phyloP scores from a whole-genome alignment of 2,329 filamentous ascomycete genomes.

The Colletotrichum sp. region DNA sequence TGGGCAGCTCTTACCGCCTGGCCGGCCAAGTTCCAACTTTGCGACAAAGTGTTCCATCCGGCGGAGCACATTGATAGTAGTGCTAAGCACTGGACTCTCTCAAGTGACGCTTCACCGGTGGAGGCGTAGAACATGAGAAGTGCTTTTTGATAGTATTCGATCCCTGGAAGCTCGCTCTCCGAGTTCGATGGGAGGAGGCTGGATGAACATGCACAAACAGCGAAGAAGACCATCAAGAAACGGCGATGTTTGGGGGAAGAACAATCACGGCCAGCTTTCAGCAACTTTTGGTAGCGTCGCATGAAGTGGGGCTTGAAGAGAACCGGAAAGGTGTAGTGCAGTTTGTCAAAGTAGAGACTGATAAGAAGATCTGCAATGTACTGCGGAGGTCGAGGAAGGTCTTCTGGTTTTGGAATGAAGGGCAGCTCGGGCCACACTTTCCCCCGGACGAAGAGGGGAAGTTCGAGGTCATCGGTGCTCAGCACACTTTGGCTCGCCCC shows the following conservation, averaged over 20 bases:
- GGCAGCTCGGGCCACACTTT: conserved; percentile 30
- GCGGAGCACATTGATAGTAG: conserved; percentile 33
- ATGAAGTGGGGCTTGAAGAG: conserved; percentile 31
- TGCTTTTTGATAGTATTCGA: conserved; percentile 28
- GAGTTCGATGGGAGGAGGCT: conserved; percentile 25
- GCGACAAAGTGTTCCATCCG: conserved; percentile 33
- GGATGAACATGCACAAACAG: conserved; percentile 33
- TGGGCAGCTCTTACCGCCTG: conserved; percentile 31
- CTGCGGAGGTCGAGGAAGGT: conserved; percentile 29
- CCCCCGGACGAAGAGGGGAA: conserved; percentile 31
- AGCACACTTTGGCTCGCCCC: not conserved
- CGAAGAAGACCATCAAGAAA: conserved; percentile 33
- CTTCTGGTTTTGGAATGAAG: conserved; percentile 28
- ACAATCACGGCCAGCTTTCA: not conserved
- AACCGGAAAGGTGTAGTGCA: conserved; percentile 33
- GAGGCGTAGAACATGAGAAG: conserved; percentile 29
- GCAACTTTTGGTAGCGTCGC: conserved; percentile 24
- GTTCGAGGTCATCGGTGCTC: conserved; percentile 21
- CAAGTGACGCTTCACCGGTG: conserved; percentile 29
- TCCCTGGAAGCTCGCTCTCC: conserved; percentile 20
- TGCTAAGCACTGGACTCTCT: conserved; percentile 32
- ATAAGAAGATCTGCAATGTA: conserved; percentile 32
- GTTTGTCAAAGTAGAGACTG: conserved; percentile 31
- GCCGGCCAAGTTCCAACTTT: conserved; percentile 30
- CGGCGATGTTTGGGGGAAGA: conserved; percentile 17